Percentiles rank a stretch among this genome's conserved stretches.
These are phyloP conservation scores for Scalesia atractyloides DNA, from an alignment of 129 eudicot species.

Conservation along the genomic window DNA sequence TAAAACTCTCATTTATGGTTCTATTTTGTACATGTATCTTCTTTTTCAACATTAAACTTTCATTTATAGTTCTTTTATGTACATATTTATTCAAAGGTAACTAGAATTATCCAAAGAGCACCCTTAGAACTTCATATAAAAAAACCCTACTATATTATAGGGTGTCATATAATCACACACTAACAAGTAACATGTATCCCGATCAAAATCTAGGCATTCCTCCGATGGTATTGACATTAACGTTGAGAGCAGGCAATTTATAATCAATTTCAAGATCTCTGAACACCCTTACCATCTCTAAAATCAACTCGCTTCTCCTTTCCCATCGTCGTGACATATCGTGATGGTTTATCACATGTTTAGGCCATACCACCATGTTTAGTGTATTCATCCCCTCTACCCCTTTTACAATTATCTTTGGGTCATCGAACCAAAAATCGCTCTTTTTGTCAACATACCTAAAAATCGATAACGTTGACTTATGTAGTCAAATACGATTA, in stretches of 20 bases:
- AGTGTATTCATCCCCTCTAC: conserved; percentile 9
- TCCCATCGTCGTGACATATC: conserved; percentile 24
- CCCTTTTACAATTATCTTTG: conserved; percentile 9
- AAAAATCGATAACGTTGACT: background rate
- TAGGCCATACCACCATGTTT: conserved; percentile 24
- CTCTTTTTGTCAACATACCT: conserved; percentile 9
- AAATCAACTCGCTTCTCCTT: conserved; percentile 21
- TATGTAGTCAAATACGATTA: background rate
- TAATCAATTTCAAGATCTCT: conserved; percentile 8
- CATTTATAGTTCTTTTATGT: too few species aligned
- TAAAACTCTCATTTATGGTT: too few species aligned
- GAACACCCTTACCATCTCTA: conserved; percentile 17
- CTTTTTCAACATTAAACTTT: too few species aligned
- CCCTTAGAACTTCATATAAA: too few species aligned
- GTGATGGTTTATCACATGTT: conserved; percentile 20
- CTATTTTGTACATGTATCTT: too few species aligned
- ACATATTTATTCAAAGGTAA: too few species aligned
- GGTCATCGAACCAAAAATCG: conserved; percentile 13
- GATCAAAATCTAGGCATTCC: background rate
- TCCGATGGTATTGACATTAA: conserved; percentile 2
- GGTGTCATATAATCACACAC: background rate
- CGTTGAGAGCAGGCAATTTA: conserved; percentile 14
- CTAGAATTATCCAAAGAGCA: too few species aligned
- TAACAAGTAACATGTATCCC: background rate
- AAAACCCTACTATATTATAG: background rate